These are phyloP conservation scores for Apiospora phragmitis DNA, from an alignment of 2,329 filamentous ascomycete species.

Conservation along the genomic window DNA sequence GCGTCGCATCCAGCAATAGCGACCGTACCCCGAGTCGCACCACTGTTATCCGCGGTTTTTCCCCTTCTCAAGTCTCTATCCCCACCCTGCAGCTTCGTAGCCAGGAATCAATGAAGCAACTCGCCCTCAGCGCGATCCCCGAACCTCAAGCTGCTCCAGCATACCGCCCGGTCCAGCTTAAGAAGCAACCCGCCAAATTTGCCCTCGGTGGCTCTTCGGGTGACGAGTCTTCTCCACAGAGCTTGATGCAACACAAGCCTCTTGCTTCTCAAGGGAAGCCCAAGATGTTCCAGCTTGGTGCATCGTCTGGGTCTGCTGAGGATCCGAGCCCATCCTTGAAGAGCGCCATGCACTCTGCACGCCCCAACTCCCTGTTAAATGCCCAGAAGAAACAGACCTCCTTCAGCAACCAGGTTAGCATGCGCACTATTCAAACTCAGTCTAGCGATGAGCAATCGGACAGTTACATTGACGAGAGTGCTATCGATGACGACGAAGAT, in stretches of 20 bases:
- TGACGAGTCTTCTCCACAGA: constrained; percentile 71
- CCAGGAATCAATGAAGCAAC: constrained; percentile 37
- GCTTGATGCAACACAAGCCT: constrained; percentile 44
- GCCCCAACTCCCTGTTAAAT: constrained; percentile 40
- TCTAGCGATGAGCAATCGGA: constrained; percentile 53
- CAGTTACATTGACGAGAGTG: constrained; percentile 76
- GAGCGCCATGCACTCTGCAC: constrained; percentile 49
- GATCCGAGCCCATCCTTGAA: constrained; percentile 72
- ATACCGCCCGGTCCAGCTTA: constrained; percentile 68
- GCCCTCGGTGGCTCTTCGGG: constrained; percentile 77
- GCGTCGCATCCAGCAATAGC: constrained; percentile 55
- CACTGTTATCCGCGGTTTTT: constrained; percentile 84
- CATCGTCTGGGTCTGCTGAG: constrained; percentile 66
- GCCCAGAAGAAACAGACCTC: constrained; percentile 75
- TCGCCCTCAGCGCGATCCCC: constrained; percentile 57
- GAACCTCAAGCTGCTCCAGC: constrained; percentile 58
- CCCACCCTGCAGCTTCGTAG: constrained; percentile 47
- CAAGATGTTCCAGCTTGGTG: constrained; percentile 54
- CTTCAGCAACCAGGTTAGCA: constrained; percentile 75
- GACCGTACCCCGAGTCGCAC: constrained; percentile 32
- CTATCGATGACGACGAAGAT: constrained; percentile 73
- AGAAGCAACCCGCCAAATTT: constrained; percentile 63
- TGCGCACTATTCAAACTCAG: constrained; percentile 62
- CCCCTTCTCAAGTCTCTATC: constrained; percentile 64
- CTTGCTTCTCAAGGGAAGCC: constrained; percentile 33